Evolutionary conservation across 371 early-diverging fungal genomes (phyloP).

Genomic region (Mucor circinelloides): DNA sequence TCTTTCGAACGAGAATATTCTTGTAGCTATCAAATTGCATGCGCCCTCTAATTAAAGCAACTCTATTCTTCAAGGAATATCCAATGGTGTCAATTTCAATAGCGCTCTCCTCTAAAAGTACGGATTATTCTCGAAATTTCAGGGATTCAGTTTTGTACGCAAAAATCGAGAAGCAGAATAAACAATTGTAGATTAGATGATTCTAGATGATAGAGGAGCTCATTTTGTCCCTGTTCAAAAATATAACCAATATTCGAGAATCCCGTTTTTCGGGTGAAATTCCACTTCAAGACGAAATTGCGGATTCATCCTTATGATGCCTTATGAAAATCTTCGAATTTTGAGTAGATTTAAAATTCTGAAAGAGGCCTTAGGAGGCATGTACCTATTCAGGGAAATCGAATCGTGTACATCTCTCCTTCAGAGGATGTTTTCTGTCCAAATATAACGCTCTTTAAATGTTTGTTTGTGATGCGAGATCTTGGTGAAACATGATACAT

Average conservation of each 20-base stretch:
- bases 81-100: neutral
- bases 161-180: neutral
- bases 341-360: neutral
- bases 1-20: no score
- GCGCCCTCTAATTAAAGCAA: neutral
- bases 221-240: neutral
- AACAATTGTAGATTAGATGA: neutral
- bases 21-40: neutral
- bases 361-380: neutral
- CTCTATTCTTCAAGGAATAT: neutral
- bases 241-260: neutral
- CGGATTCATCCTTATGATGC: neutral
- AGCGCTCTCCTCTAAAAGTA: neutral
- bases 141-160: neutral
- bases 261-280: neutral
- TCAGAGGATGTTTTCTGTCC: neutral
- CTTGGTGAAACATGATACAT: neutral
- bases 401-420: neutral
- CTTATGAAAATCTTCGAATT: neutral
- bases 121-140: neutral
- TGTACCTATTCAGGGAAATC: neutral
- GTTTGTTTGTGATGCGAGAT: neutral
- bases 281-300: neutral
- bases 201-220: neutral
- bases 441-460: neutral